A percentile compares a stretch with the other conserved stretches of the same genome.
These are phyloP conservation scores for Naganishia friedmannii DNA, from an alignment of 768 basidiomycete genomes.

Conservation along the genomic window DNA sequence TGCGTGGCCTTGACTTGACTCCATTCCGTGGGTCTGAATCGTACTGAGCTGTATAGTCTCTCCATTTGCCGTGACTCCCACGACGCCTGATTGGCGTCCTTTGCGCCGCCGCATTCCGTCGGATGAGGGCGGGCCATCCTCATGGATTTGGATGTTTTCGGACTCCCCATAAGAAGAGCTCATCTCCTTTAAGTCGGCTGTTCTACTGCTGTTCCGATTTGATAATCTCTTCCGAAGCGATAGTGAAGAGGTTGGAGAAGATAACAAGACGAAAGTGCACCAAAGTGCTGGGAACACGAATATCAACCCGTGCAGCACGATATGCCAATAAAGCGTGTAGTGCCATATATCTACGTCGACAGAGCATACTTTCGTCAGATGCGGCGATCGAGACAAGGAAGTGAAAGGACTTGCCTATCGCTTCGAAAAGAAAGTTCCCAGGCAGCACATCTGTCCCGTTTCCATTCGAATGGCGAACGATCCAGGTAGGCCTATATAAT, in stretches of 20 bases:
- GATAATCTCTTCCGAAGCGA: slow-evolving; percentile 1
- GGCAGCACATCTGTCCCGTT: slow-evolving; percentile 16
- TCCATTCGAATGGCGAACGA: slow-evolving; percentile 4
- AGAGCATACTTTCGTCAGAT: neutral
- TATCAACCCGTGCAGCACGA: slow-evolving; percentile 31
- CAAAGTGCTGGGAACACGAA: slow-evolving; percentile 29
- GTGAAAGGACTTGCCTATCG: neutral
- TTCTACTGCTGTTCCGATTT: neutral
- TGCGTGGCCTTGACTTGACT: neutral
- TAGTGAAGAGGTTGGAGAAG: slow-evolving; percentile 28
- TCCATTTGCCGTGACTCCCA: neutral
- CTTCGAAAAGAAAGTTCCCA: slow-evolving; percentile 16
- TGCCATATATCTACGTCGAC: slow-evolving; percentile 29
- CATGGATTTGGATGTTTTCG: neutral
- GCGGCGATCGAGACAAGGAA: neutral
- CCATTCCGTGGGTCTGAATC: neutral
- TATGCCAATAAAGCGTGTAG: slow-evolving; percentile 34
- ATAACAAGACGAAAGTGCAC: slow-evolving; percentile 31
- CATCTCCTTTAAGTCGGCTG: neutral
- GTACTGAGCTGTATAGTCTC: slow-evolving; percentile 17
- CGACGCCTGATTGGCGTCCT: neutral
- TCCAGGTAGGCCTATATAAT: slow-evolving; percentile 2
- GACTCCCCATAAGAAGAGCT: neutral
- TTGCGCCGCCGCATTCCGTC: neutral
- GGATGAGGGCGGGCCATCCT: neutral